Base-by-base conservation (phyloP, 176 grass and related monocot genomes). In the Cymbopogon citratus region DNA sequence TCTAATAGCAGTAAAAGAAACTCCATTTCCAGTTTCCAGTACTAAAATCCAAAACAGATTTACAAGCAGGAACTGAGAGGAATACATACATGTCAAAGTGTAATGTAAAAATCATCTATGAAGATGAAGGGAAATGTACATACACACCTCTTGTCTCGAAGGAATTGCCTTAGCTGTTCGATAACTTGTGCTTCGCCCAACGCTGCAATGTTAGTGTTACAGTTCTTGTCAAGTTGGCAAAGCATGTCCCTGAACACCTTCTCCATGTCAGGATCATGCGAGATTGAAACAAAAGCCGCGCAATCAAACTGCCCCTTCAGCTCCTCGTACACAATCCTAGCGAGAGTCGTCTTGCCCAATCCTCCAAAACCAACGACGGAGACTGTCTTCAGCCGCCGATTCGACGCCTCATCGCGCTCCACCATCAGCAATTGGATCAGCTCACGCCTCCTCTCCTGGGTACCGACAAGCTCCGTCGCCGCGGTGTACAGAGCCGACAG, bases 121-220 rank as follows among this genome's bases (percentile, higher is more conserved):
- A 54, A 54, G 51, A 9, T 21, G 49, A 54, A 54, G 18, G 19
- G 6, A 34, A 18, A 34, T 33, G 26, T 3, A n/a, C 14, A 16
- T 49, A 49, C 51, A 1, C 44, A 85, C 83, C 83, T 85, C 64
- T 54, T 80, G 13, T 44, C 2, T 25, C 0, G 19, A 71, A 85
- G 57, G 16, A 71, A 85, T 18, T 77, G 11, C 11, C 76, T 69
- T 12, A 85, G 46, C 44, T 80, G 48, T 0, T 57, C 0, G 2
- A 80, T 63, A 3, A 62, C 5, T 31, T 23, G 48, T 48, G 56
- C 36, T 49, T 71, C 39, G 7, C 9, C 10, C n/a, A 13, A 29
- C 1, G 10, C 2, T 64, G 12, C 12, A 61, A 16, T 33, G 62
- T 31, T 18, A 2, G 29, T 18, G 34, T 36, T 15, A 15, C 4